A percentile compares a stretch with the other conserved stretches of the same genome.
These are phyloP conservation scores for Fusarium sp. DNA, from an alignment of 2,329 filamentous ascomycete genomes.

Conservation along the genomic window DNA sequence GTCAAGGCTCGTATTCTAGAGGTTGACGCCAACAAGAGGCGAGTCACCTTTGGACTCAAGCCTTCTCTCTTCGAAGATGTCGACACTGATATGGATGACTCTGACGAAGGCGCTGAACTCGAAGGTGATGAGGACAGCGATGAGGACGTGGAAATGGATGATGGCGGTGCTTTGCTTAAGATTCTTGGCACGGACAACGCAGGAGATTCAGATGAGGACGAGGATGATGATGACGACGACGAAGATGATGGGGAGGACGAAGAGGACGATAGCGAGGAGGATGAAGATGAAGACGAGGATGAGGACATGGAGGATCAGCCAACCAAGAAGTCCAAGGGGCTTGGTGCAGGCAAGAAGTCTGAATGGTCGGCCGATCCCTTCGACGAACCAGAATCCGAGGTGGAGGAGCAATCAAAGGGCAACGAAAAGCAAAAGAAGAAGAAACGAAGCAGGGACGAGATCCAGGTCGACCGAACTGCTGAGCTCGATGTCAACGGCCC, in stretches of 20 bases:
- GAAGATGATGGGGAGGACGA: conserved; percentile 61
- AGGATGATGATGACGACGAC: conserved; percentile 55
- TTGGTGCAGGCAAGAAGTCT: conserved; percentile 79
- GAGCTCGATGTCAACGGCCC: conserved; percentile 91
- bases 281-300: conserved; percentile 55
- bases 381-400: conserved; percentile 70
- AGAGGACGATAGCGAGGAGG: conserved; percentile 55
- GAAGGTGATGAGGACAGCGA: conserved; percentile 64
- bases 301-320: conserved; percentile 60
- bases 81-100: conserved; percentile 66
- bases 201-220: conserved; percentile 58
- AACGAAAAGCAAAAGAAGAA: conserved; percentile 66
- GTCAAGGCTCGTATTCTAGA: conserved; percentile 93
- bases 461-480: conserved; percentile 91
- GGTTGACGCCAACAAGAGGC: conserved; percentile 80
- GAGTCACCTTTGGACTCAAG: conserved; percentile 92
- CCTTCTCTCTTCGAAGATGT: conserved; percentile 87
- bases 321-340: conserved; percentile 52
- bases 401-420: conserved; percentile 56
- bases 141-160: conserved; percentile 66
- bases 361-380: conserved; percentile 86
- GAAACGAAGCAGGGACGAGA: conserved; percentile 81
- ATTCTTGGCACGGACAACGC: conserved; percentile 64
- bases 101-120: conserved; percentile 65
- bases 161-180: conserved; percentile 60